Percentiles rank a stretch among this genome's conserved stretches.
phyloP scores from a whole-genome alignment of 768 basidiomycete genomes.

The Hortiboletus campestris region DNA sequence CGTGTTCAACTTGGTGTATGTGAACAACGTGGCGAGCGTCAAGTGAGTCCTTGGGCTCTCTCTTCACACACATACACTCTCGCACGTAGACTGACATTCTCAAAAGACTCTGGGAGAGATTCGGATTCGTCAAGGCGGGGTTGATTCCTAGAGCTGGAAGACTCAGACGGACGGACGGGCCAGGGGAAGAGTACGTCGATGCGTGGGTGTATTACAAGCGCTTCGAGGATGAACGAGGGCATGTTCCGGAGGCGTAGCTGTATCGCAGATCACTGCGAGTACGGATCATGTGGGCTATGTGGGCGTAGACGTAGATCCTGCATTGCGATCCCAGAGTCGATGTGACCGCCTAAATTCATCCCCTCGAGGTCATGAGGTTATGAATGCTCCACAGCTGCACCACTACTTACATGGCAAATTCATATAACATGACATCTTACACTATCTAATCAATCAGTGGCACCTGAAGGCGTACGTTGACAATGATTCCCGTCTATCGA shows the following conservation, averaged over 20 bases:
- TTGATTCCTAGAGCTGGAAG: constrained; percentile 75
- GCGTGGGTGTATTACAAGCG: constrained; percentile 83
- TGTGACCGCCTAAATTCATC: too few relatives aligned
- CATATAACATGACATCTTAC: too few relatives aligned
- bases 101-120: constrained; percentile 67
- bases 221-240: constrained; percentile 41
- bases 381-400: too few relatives aligned
- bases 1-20: constrained; percentile 91
- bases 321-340: too few relatives aligned
- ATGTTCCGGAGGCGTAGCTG: neutral
- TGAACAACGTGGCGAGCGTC: constrained; percentile 75
- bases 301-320: too few relatives aligned
- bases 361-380: too few relatives aligned
- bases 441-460: constrained; percentile 15
- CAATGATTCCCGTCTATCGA: neutral
- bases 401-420: too few relatives aligned
- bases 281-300: neutral
- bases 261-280: neutral
- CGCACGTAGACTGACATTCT: neutral
- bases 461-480: neutral
- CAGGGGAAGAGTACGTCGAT: constrained; percentile 85
- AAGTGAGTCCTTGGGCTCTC: constrained; percentile 37
- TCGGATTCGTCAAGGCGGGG: constrained; percentile 79
- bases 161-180: constrained; percentile 61
- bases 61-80: neutral